Evolutionary conservation across 176 grass and related monocot species (phyloP).

Genomic region (Pharus latifolius): DNA sequence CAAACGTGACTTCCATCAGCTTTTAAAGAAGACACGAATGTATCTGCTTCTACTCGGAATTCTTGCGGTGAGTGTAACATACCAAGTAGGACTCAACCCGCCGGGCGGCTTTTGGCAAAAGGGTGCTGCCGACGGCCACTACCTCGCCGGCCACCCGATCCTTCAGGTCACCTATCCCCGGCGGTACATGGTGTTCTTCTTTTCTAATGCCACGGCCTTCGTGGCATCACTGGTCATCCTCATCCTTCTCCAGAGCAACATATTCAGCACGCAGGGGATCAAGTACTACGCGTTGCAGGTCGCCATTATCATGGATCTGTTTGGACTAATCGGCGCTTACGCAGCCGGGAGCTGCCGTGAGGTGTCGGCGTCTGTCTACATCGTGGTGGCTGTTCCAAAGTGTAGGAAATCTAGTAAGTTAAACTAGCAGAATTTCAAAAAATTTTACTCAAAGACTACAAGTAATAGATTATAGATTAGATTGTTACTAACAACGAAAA

Average conservation of each 20-base stretch:
- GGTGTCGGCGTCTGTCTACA: slow-evolving; percentile 24
- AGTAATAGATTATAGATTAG: too few relatives aligned
- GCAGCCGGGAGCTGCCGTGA: slow-evolving; percentile 23
- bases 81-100: slow-evolving; percentile 18
- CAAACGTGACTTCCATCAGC: neutral
- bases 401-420: too few relatives aligned
- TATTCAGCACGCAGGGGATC: slow-evolving; percentile 15
- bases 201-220: slow-evolving; percentile 45
- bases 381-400: slow-evolving; percentile 1
- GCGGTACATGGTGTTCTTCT: slow-evolving; percentile 41
- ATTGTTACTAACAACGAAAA: too few relatives aligned
- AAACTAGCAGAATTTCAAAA: too few relatives aligned
- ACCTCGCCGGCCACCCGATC: slow-evolving; percentile 23
- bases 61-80: slow-evolving; percentile 17
- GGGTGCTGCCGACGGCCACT: neutral
- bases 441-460: too few relatives aligned
- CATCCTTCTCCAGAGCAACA: slow-evolving; percentile 42
- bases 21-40: slow-evolving; percentile 22
- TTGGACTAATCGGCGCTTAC: slow-evolving; percentile 37
- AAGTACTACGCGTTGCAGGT: slow-evolving; percentile 31
- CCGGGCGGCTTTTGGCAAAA: slow-evolving; percentile 16
- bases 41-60: slow-evolving; percentile 32
- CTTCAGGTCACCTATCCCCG: slow-evolving; percentile 15
- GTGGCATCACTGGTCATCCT: slow-evolving; percentile 35
- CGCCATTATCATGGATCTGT: slow-evolving; percentile 33